Conservation (phyloP, 164 flowering plant species). For the Tetrastigma voinierianum region DNA sequence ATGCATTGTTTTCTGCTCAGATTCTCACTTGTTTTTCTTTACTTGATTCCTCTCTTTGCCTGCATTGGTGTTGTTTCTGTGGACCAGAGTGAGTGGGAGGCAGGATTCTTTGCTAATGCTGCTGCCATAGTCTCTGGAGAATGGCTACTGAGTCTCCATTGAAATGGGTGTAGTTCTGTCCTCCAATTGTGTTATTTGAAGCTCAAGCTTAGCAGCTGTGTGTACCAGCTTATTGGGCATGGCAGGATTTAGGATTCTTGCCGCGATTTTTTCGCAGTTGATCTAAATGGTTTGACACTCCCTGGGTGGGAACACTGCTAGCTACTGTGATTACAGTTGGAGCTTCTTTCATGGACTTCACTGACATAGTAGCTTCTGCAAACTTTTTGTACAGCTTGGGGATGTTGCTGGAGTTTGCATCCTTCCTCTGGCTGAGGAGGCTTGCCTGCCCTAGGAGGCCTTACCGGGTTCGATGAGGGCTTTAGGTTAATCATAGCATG, state of each 20-base stretch:
- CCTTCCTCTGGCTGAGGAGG: conserved; percentile 53
- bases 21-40: conserved; percentile 47
- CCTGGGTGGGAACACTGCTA: conserved; percentile 56
- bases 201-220: conserved; percentile 63
- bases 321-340: conserved; percentile 40
- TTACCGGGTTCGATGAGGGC: conserved; percentile 34
- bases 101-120: conserved; percentile 44
- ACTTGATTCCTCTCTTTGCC: conserved; percentile 50
- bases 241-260: conserved; percentile 51
- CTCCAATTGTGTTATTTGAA: conserved; percentile 50
- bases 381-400: conserved; percentile 63
- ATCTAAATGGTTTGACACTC: conserved; percentile 56
- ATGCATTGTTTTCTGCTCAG: conserved; percentile 37
- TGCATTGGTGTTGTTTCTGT: conserved; percentile 39
- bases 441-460: conserved; percentile 44
- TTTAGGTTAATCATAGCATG: conserved; percentile 41
- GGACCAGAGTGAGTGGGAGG: conserved; percentile 37
- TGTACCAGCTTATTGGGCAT: conserved; percentile 54
- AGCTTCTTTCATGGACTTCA: conserved; percentile 42
- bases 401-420: conserved; percentile 57
- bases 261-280: conserved; percentile 38
- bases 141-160: conserved; percentile 51
- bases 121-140: conserved; percentile 48
- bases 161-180: conserved; percentile 59
- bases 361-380: too few species aligned